These are phyloP conservation scores for Microthyrium microscopicum DNA, from an alignment of 2,329 filamentous ascomycete species.

Conservation along the genomic window DNA sequence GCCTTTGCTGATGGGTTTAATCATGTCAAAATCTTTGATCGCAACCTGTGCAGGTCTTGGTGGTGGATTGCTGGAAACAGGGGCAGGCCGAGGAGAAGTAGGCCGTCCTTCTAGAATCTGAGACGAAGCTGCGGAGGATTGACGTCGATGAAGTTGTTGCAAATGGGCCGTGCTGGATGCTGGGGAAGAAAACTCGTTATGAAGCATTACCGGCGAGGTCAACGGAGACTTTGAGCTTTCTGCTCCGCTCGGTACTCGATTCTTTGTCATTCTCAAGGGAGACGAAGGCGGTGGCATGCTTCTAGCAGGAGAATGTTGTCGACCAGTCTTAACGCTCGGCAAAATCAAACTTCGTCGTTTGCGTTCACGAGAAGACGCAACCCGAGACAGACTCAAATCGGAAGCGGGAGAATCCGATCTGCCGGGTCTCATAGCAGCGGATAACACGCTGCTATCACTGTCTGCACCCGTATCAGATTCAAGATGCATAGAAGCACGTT, in stretches of 20 bases:
- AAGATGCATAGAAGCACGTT: constrained; percentile 60
- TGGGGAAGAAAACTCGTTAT: constrained; percentile 67
- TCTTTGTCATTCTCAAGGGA: constrained; percentile 71
- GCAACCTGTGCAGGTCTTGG: constrained; percentile 81
- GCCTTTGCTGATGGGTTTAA: constrained; percentile 97
- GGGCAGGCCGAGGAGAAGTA: constrained; percentile 64
- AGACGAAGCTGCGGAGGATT: constrained; percentile 80
- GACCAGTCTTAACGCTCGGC: constrained; percentile 58
- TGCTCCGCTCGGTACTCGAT: constrained; percentile 44
- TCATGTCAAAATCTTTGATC: constrained; percentile 98
- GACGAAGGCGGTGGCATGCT: constrained; percentile 54
- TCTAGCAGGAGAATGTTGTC: constrained; percentile 79
- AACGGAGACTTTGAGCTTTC: constrained; percentile 69
- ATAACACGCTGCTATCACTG: constrained; percentile 78
- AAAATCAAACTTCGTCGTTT: constrained; percentile 79
- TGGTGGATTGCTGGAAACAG: constrained; percentile 62
- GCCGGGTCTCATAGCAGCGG: constrained; percentile 53
- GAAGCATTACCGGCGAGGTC: constrained; percentile 71
- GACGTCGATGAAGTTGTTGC: constrained; percentile 53
- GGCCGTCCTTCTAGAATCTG: constrained; percentile 52
- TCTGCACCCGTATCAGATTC: constrained; percentile 72
- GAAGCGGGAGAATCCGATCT: constrained; percentile 83
- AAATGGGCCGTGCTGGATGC: constrained; percentile 35
- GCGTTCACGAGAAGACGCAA: constrained; percentile 63
- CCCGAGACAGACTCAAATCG: constrained; percentile 62